Evolutionary conservation across 306 rosid genomes (phyloP), one percentile per base, ranked within the genome.

Genomic region (Dryas alaskensis): DNA sequence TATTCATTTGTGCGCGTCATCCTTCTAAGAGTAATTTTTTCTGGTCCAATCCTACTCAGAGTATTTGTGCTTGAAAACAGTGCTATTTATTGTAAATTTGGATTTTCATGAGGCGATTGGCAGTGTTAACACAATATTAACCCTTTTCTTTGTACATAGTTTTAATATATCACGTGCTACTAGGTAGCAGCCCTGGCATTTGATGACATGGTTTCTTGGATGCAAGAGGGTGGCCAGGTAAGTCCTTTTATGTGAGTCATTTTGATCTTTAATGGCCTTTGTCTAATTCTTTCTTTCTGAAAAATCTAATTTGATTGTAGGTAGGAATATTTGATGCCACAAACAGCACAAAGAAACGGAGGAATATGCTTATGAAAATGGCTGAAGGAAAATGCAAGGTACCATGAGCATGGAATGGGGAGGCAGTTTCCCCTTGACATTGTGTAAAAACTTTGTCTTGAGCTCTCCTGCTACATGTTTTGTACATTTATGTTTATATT

Each of bases 171-270:
- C 90, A 85, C 93, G 78, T 92, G 98, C 95, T 86, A 84, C 92
- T 88, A 94, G 99, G 98, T 94, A 92, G 99, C 98, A 74, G 99
- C 99, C 57, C 73, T 94, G 85, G 99, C 99, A 73, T 89, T 94
- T 82, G 99, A 94, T 87, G 99, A 94, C 79, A 94, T 94, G 99
- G 80, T 92, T 78, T 85, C 97, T 62, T 94, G 99, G 99, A 94
- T 94, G 99, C 93, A 92, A 67, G 99, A 94, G 87, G 96, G 99
- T 81, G 99, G 99, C 80, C 99, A 94, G 88, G 99, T 94, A 86
- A 82, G 87, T 78, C 81, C 65, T 72, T 55, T 75, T 6, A 53
- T 57, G 57, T 67, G 49, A 52, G 46, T 80, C 73, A 65, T 67
- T 82, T 80, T 58, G 39, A 65, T 69, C 17, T 40, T 58, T 75